Evolutionary conservation across 164 flowering plant genomes (phyloP), one percentile per base, ranked within the genome.

Genomic region (Tetrastigma voinierianum): DNA sequence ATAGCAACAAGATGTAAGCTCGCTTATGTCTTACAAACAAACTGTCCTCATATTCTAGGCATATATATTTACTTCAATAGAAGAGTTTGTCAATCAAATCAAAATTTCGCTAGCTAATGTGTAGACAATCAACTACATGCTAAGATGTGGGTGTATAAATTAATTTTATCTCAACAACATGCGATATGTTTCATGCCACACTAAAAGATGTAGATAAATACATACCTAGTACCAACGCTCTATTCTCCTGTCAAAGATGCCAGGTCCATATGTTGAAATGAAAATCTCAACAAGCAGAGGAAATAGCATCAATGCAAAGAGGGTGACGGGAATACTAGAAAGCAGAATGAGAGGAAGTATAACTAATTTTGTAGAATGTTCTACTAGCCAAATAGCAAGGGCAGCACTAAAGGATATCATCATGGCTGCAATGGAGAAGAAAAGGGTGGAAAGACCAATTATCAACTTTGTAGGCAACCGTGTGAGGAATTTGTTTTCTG

Each of bases 321-420:
- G 49, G 9, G 20, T 56, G 40, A 73, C 19, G 2, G 68, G 68
- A 43, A 68, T 23, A 14, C 16, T 43, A 2, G 71, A 67, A 8
- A 64, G 24, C 0, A 67, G 15, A 1, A 59, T 40, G 18, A 68
- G 24, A 4, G 71, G 78, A 52, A 70, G 17, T n/a, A 75, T 40
- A 69, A 57, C 48, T 18, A 0, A 9, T 25, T 25, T 25, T 3
- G 40, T 25, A 25, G 46, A 20, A 11, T 19, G 40, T 2, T 65
- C 57, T 8, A 46, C 19, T 2, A 77, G 68, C 16, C 61, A 44
- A 14, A 68, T 44, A 43, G 51, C 21, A 9, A 77, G 53, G 9
- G 69, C 51, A 16, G 73, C 63, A 16, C 67, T 51, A 67, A 71
- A 80, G 18, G 83, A 64, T 4, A 55, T 21, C 70, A 76, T 56